A percentile compares a stretch with the other conserved stretches of the same genome.
These are phyloP conservation scores for Micractinium conductrix DNA, from an alignment of 139 green algal species.

Conservation along the genomic window DNA sequence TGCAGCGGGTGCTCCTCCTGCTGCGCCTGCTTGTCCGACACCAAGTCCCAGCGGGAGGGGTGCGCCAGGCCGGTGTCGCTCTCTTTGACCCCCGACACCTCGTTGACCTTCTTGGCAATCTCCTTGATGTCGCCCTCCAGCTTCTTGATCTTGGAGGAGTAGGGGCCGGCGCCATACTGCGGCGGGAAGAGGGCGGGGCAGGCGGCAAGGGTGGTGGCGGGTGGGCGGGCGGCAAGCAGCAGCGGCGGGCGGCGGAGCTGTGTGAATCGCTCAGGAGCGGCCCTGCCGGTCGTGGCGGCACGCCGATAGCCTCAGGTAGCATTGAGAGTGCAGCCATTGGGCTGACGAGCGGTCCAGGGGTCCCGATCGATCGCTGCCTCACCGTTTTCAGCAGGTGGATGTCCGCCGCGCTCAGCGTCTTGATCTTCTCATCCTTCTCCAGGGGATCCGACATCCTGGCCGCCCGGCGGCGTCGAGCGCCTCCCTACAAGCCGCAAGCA, in stretches of 20 bases:
- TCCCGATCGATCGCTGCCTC: not conserved
- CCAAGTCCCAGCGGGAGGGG: slow-evolving; percentile 98
- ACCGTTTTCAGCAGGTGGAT: slow-evolving; percentile 96
- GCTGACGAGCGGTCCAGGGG: too few relatives aligned
- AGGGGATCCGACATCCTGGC: not conserved
- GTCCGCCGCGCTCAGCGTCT: slow-evolving; percentile 93
- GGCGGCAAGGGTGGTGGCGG: not conserved
- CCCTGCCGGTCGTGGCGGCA: too few relatives aligned
- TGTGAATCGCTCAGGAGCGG: too few relatives aligned
- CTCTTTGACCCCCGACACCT: slow-evolving; percentile 69
- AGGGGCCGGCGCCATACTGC: slow-evolving; percentile 91
- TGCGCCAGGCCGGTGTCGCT: slow-evolving; percentile 93
- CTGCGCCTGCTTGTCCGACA: slow-evolving; percentile 99
- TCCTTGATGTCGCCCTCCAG: slow-evolving; percentile 62
- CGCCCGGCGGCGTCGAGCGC: not conserved
- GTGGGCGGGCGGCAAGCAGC: too few relatives aligned
- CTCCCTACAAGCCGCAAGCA: too few relatives aligned
- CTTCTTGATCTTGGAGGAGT: slow-evolving; percentile 83
- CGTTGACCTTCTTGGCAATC: slow-evolving; percentile 54
- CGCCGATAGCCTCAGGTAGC: too few relatives aligned
- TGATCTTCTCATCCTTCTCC: slow-evolving; percentile 68
- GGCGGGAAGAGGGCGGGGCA: not conserved
- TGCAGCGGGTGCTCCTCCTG: slow-evolving; percentile 96
- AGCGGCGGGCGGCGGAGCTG: too few relatives aligned
- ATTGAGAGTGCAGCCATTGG: too few relatives aligned